Conservation (phyloP, 495 filamentous ascomycete genomes). For the Penicillium ucsense region DNA sequence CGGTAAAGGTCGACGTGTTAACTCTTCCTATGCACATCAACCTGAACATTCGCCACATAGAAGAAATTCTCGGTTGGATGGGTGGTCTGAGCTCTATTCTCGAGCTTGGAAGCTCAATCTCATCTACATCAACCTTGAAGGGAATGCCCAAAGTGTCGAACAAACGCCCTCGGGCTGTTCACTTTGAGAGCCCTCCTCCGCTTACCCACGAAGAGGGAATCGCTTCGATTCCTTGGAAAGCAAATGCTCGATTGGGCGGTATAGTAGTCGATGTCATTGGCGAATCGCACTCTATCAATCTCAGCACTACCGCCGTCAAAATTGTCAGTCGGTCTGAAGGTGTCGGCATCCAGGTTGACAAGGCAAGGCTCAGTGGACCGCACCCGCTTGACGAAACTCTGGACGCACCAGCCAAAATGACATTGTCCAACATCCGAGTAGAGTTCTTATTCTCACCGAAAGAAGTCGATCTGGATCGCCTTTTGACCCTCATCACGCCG, state of each 20-base stretch:
- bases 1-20: slow-evolving; percentile 56
- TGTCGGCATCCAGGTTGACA: slow-evolving; percentile 62
- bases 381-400: slow-evolving; percentile 34
- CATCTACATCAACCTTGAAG: slow-evolving; percentile 54
- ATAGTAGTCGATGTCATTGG: slow-evolving; percentile 64
- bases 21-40: slow-evolving; percentile 71
- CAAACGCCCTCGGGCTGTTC: slow-evolving; percentile 51
- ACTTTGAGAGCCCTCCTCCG: slow-evolving; percentile 47
- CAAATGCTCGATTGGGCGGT: slow-evolving; percentile 69
- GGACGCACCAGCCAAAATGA: slow-evolving; percentile 42
- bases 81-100: slow-evolving; percentile 89
- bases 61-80: slow-evolving; percentile 80
- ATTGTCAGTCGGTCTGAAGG: slow-evolving; percentile 60
- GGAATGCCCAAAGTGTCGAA: slow-evolving; percentile 19
- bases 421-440: slow-evolving; percentile 54
- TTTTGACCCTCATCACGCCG: slow-evolving; percentile 80
- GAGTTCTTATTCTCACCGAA: slow-evolving; percentile 68
- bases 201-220: slow-evolving; percentile 4
- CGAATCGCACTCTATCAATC: slow-evolving; percentile 58
- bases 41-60: slow-evolving; percentile 70
- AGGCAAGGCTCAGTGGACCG: slow-evolving; percentile 64
- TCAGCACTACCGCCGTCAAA: slow-evolving; percentile 74
- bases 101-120: slow-evolving; percentile 75
- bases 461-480: slow-evolving; percentile 67
- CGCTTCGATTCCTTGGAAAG: slow-evolving; percentile 47